Conservation (phyloP, 768 basidiomycete genomes). For the Pleurotus giganteus region DNA sequence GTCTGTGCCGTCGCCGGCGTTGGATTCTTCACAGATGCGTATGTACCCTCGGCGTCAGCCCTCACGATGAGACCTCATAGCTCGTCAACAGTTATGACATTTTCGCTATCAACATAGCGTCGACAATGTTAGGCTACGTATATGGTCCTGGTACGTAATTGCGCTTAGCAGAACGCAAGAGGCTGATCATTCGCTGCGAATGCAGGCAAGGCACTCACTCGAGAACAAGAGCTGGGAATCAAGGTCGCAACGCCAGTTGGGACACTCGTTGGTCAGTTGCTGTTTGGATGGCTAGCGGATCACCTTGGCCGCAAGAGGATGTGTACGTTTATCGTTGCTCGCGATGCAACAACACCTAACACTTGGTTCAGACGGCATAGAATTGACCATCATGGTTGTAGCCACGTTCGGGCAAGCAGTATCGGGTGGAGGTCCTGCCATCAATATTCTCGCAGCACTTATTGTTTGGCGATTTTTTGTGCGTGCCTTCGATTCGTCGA, state of each 20-base stretch:
- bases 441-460: conserved; percentile 71
- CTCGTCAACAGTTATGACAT: conserved; percentile 60
- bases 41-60: conserved; percentile 23
- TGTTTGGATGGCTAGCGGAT: conserved; percentile 82
- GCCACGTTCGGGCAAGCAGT: conserved; percentile 78
- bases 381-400: conserved; percentile 78
- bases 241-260: conserved; percentile 78
- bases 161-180: neutral
- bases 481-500: conserved; percentile 15
- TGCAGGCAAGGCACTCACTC: conserved; percentile 35
- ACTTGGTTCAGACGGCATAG: conserved; percentile 53
- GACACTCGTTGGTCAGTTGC: conserved; percentile 70
- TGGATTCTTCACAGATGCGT: conserved; percentile 91
- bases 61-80: neutral
- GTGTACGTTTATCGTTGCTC: conserved; percentile 44
- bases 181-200: conserved; percentile 10
- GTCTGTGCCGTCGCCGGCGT: conserved; percentile 68
- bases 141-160: conserved; percentile 46
- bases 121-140: conserved; percentile 79
- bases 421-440: conserved; percentile 60
- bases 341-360: neutral
- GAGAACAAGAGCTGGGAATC: conserved; percentile 70
- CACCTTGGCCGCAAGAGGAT: conserved; percentile 73
- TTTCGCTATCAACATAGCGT: conserved; percentile 86
- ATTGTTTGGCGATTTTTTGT: conserved; percentile 82